Conservation (phyloP, 2,329 filamentous ascomycete genomes). For the Magnaporthiopsis poae region DNA sequence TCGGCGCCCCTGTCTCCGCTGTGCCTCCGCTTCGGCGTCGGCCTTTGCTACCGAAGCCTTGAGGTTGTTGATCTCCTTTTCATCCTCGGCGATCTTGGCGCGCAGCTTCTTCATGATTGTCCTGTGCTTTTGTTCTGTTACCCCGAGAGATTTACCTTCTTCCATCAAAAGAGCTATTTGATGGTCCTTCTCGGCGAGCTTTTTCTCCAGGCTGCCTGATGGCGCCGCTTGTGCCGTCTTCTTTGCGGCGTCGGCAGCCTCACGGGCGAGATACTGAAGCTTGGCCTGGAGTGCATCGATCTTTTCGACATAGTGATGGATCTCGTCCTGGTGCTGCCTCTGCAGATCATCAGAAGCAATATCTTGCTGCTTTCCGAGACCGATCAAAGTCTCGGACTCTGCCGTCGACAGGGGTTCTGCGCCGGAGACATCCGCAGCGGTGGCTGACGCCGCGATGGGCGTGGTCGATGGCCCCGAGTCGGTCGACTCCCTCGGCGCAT, state of each 20-base stretch:
- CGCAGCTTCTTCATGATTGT: conserved; percentile 74
- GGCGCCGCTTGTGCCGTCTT: conserved; percentile 53
- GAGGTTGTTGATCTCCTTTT: conserved; percentile 53
- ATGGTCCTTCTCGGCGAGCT: conserved; percentile 79
- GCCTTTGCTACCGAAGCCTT: conserved; percentile 51
- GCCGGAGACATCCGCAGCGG: background rate
- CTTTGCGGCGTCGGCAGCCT: conserved; percentile 66
- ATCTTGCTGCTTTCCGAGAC: conserved; percentile 23
- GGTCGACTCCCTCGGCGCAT: background rate
- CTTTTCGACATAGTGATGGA: conserved; percentile 72
- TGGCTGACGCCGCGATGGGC: background rate
- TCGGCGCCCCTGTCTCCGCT: conserved; percentile 39
- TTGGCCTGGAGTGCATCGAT: conserved; percentile 90
- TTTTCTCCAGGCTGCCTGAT: conserved; percentile 60
- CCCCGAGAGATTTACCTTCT: conserved; percentile 81
- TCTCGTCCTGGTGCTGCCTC: conserved; percentile 65
- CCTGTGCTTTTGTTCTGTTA: conserved; percentile 75
- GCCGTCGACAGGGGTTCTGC: background rate
- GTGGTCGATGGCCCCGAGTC: background rate
- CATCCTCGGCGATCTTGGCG: conserved; percentile 53
- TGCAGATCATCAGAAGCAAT: conserved; percentile 26
- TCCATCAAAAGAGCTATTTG: conserved; percentile 83
- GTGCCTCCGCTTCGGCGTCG: conserved; percentile 35
- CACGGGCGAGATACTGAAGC: conserved; percentile 74
- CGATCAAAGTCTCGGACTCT: background rate